Evolutionary conservation across 1,139 yeast genomes (phyloP), one percentile per base, ranked within the genome.

Genomic region (Taphrina sp.): DNA sequence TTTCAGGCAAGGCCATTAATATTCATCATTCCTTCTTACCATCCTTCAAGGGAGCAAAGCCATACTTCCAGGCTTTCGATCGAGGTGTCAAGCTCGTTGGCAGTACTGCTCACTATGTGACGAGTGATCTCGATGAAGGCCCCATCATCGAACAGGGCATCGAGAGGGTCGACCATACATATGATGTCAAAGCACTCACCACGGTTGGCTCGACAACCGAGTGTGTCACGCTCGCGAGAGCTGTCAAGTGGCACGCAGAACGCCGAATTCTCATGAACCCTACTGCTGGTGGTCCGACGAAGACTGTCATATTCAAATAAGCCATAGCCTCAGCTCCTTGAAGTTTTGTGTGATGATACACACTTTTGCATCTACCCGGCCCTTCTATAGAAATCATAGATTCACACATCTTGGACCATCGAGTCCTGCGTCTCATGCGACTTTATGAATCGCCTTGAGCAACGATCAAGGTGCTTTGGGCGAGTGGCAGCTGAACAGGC

Each of bases 101-200:
- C 12, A 42, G 46, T 5, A 49, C 54, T n/a, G 54, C 54, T 3
- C 54, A 49, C 22, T 49, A 38, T 14, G 54, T 49, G 31, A 49
- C 54, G 8, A 38, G 46, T 8, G 54, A 49, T 16, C 38, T 49
- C 19, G 54, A 49, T n/a, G 54, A 49, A 17, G 54, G 54, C 17
- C 54, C 54, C 3, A 49, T 49, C 41, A 49, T 49, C 26, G 54
- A 49, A 36, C 54, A 49, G 28, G 54, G 54, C 16, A 49, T 49
- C 10, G 54, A 49, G 34, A 38, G 54, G 4, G 54, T 49, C 2
- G 54, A 49, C 34, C 54, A 49, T 33, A 39, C 54, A 5, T 35
- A 37, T 14, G 39, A 33, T 14, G 54, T 49, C 41, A 49, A 33
- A 46, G 46, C 35, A 4, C 39, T 49, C n/a, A 49, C 54, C 5